Evolutionary conservation across 345 rosid genomes (phyloP).

Genomic region (Citrus mangshanensis): DNA sequence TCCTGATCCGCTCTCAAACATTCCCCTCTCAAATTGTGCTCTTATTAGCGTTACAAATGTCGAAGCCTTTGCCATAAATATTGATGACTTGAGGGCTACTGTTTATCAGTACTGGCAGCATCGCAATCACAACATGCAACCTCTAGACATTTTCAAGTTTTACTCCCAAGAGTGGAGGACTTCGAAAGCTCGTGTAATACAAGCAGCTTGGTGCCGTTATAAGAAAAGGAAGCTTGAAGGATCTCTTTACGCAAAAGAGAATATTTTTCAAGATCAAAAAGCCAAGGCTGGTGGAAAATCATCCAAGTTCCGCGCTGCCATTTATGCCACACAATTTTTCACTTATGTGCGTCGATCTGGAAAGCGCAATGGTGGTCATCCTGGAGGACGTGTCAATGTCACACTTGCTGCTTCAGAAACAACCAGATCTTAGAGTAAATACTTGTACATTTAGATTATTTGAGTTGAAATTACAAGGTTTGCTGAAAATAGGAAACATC

Average conservation of each 20-base stretch:
- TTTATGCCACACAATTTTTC: neutral
- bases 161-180: conserved; percentile 45
- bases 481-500: too few species aligned
- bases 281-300: neutral
- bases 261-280: neutral
- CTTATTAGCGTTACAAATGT: neutral
- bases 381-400: too few species aligned
- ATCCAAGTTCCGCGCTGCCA: neutral
- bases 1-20: neutral
- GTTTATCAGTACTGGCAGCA: neutral
- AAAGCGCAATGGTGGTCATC: neutral
- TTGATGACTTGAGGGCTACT: neutral
- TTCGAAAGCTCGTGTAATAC: neutral
- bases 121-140: too few species aligned
- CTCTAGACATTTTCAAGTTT: conserved; percentile 22
- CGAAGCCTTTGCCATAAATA: neutral
- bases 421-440: too few species aligned
- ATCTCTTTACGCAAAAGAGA: neutral
- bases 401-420: too few species aligned
- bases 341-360: neutral
- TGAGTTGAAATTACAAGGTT: too few species aligned
- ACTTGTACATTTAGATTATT: too few species aligned
- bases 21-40: neutral
- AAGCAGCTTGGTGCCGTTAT: neutral
- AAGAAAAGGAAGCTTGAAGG: neutral